Percentiles rank a stretch among this genome's conserved stretches.
Conservation (phyloP, 257 asterid genomes). For the Echites panduratus region DNA sequence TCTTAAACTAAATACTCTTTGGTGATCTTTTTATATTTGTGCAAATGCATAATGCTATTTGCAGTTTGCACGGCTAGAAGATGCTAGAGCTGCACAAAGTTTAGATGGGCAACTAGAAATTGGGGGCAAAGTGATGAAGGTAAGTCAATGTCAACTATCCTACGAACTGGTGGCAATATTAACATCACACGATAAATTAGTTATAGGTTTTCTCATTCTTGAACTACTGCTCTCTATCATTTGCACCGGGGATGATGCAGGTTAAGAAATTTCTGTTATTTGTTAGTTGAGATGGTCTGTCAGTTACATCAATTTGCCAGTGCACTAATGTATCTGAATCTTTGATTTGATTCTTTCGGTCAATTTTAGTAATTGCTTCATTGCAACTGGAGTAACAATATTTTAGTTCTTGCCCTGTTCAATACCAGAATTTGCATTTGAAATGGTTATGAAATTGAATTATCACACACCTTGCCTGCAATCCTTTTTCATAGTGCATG, state of each 20-base stretch:
- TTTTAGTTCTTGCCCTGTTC: background rate
- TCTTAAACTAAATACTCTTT: no score
- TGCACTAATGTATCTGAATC: background rate
- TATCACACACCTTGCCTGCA: background rate
- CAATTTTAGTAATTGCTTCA: background rate
- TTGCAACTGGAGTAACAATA: background rate
- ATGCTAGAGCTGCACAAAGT: slow-evolving; percentile 64
- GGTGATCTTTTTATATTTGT: background rate
- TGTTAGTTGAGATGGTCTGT: background rate
- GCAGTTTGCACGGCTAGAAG: slow-evolving; percentile 69
- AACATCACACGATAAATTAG: background rate
- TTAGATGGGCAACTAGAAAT: slow-evolving; percentile 63
- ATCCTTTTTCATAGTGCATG: background rate
- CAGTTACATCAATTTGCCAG: background rate
- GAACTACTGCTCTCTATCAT: background rate
- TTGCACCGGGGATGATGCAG: no score
- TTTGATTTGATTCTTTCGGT: background rate
- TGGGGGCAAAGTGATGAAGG: slow-evolving; percentile 65
- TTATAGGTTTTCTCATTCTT: background rate
- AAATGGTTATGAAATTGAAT: background rate
- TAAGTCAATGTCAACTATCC: background rate
- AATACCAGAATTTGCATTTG: background rate
- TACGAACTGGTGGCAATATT: background rate
- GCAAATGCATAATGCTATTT: background rate
- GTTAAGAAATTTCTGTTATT: background rate